Evolutionary conservation across 257 asterid species (phyloP).

Genomic region (Mentha longifolia): DNA sequence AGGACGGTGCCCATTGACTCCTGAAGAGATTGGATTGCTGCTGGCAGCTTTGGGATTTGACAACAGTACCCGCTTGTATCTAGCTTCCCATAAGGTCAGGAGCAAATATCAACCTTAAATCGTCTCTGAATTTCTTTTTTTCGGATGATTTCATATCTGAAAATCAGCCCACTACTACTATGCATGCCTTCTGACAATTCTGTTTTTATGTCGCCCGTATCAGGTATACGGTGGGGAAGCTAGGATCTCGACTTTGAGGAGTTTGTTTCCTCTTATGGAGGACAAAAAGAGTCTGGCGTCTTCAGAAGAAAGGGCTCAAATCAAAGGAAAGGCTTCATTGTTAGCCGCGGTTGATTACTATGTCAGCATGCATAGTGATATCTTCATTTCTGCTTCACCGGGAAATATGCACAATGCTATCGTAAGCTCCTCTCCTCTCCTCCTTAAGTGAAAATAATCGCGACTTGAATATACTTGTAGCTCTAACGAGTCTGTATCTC

Average conservation of each 20-base stretch:
- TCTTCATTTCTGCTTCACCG: slow-evolving; percentile 93
- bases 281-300: slow-evolving; percentile 91
- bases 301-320: slow-evolving; percentile 77
- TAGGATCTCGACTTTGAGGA: slow-evolving; percentile 72
- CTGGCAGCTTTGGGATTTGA: slow-evolving; percentile 96
- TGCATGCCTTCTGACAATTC: neutral
- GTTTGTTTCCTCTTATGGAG: slow-evolving; percentile 89
- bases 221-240: slow-evolving; percentile 98
- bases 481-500: neutral
- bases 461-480: neutral
- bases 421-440: slow-evolving; percentile 51
- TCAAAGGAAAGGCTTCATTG: slow-evolving; percentile 91
- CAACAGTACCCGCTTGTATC: slow-evolving; percentile 85
- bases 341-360: slow-evolving; percentile 95
- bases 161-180: neutral
- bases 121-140: neutral
- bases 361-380: slow-evolving; percentile 93
- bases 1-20: slow-evolving; percentile 98
- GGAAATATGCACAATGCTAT: slow-evolving; percentile 99
- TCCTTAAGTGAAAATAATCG: neutral
- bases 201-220: neutral
- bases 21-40: slow-evolving; percentile 95
- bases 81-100: slow-evolving; percentile 93
- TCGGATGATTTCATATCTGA: neutral
- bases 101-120: neutral